Evolutionary conservation across 2,329 filamentous ascomycete species (phyloP).

Genomic region (Plenodomus lindquistii): DNA sequence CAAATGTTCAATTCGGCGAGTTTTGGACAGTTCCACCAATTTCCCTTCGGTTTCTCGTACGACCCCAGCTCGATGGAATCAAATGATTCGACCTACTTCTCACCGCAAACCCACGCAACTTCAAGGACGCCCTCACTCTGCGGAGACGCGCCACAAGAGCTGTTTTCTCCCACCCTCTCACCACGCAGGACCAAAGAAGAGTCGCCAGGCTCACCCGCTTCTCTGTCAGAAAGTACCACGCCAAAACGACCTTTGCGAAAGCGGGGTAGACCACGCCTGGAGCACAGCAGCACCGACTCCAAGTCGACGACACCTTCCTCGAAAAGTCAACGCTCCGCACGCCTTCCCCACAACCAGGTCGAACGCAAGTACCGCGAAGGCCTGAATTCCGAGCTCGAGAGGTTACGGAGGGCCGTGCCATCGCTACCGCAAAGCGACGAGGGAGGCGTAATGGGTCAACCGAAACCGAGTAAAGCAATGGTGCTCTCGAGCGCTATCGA

Average conservation of each 20-base stretch:
- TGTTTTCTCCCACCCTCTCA: slow-evolving; percentile 30
- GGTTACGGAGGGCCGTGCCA: slow-evolving; percentile 32
- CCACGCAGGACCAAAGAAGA: slow-evolving; percentile 37
- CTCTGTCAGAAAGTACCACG: slow-evolving; percentile 21
- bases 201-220: slow-evolving; percentile 23
- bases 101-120: slow-evolving; percentile 16
- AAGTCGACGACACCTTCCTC: slow-evolving; percentile 18
- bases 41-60: slow-evolving; percentile 23
- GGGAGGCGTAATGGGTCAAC: slow-evolving; percentile 27
- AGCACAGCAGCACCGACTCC: slow-evolving; percentile 21
- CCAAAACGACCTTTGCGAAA: slow-evolving; percentile 35
- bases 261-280: slow-evolving; percentile 37
- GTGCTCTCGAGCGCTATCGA: slow-evolving; percentile 38
- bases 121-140: slow-evolving; percentile 42
- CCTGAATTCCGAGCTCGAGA: slow-evolving; percentile 36
- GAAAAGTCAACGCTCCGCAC: slow-evolving; percentile 23
- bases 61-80: slow-evolving; percentile 16
- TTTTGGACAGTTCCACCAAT: slow-evolving; percentile 24
- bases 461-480: slow-evolving; percentile 41
- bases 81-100: slow-evolving; percentile 20
- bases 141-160: slow-evolving; percentile 30
- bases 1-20: slow-evolving; percentile 23
- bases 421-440: slow-evolving; percentile 37
- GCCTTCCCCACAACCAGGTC: slow-evolving; percentile 44
- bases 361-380: slow-evolving; percentile 35